Evolutionary conservation across 495 filamentous ascomycete genomes (phyloP).

Genomic region (Cercophora sp.): DNA sequence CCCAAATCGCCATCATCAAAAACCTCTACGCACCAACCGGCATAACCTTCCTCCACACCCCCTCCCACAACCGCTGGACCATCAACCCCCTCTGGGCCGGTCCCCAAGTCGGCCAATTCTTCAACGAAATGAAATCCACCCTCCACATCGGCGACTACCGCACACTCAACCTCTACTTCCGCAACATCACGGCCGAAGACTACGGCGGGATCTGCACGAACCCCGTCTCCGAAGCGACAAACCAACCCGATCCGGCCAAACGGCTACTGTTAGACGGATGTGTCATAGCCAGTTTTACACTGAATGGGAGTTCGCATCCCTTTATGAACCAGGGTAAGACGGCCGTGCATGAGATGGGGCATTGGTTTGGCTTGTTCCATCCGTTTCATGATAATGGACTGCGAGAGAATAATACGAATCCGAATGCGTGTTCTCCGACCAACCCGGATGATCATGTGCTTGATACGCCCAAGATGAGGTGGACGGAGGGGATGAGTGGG

Average conservation of each 20-base stretch:
- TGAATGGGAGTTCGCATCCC: not conserved
- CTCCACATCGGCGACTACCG: slow-evolving; percentile 1
- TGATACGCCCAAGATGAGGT: not conserved
- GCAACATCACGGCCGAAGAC: not conserved
- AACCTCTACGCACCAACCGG: not conserved
- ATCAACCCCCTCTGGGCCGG: not conserved
- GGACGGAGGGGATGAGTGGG: too few species aligned
- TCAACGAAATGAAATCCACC: not conserved
- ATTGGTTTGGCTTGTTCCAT: slow-evolving; percentile 5
- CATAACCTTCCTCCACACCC: slow-evolving; percentile 2
- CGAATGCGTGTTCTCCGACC: not conserved
- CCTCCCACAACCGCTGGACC: not conserved
- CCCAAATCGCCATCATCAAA: not conserved
- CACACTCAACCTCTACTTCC: slow-evolving; percentile 1
- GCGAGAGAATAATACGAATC: not conserved
- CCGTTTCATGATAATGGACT: not conserved
- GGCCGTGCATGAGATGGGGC: slow-evolving; percentile 1
- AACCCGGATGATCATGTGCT: not conserved
- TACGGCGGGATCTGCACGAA: slow-evolving; percentile 5
- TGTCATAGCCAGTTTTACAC: not conserved
- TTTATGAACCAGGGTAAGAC: not conserved
- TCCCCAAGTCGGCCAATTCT: not conserved
- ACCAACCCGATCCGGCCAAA: not conserved
- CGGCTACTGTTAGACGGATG: not conserved
- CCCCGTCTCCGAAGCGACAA: not conserved